phyloP scores from a whole-genome alignment of 2,329 filamentous ascomycete genomes.

The Rhinocladiella similis region DNA sequence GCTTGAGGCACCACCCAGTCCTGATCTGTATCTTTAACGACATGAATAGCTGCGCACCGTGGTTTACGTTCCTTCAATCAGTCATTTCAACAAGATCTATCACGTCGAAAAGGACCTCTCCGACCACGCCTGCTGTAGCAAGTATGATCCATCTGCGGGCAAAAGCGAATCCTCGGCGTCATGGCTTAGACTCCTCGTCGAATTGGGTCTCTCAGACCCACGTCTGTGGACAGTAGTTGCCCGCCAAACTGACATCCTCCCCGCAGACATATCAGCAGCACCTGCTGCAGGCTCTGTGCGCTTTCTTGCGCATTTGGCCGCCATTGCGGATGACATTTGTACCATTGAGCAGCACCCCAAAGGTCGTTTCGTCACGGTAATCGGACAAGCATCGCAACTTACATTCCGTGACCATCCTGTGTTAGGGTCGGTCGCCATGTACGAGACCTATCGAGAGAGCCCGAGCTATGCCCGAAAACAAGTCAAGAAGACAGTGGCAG shows the following conservation, averaged over 20 bases:
- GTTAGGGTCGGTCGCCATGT: slow-evolving; percentile 16
- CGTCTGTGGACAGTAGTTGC: slow-evolving; percentile 4
- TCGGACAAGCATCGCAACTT: slow-evolving; percentile 8
- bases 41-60: neutral
- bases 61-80: slow-evolving; percentile 8
- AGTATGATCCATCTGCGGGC: slow-evolving; percentile 1
- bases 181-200: slow-evolving; percentile 12
- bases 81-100: neutral
- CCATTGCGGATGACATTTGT: slow-evolving; percentile 7
- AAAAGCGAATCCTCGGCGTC: slow-evolving; percentile 2
- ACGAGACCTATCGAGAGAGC: slow-evolving; percentile 13
- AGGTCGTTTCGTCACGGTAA: slow-evolving; percentile 7
- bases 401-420: slow-evolving; percentile 22
- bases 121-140: slow-evolving; percentile 2
- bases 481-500: neutral
- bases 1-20: too few relatives aligned
- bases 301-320: slow-evolving; percentile 16
- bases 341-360: neutral
- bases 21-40: too few relatives aligned
- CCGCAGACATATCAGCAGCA: slow-evolving; percentile 18
- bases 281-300: slow-evolving; percentile 9
- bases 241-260: slow-evolving; percentile 20
- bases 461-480: neutral
- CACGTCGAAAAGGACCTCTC: slow-evolving; percentile 1
- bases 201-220: slow-evolving; percentile 12